These are phyloP conservation scores for Rhodotorula sp. DNA, from an alignment of 1,284 basidiomycete species.

Conservation along the genomic window DNA sequence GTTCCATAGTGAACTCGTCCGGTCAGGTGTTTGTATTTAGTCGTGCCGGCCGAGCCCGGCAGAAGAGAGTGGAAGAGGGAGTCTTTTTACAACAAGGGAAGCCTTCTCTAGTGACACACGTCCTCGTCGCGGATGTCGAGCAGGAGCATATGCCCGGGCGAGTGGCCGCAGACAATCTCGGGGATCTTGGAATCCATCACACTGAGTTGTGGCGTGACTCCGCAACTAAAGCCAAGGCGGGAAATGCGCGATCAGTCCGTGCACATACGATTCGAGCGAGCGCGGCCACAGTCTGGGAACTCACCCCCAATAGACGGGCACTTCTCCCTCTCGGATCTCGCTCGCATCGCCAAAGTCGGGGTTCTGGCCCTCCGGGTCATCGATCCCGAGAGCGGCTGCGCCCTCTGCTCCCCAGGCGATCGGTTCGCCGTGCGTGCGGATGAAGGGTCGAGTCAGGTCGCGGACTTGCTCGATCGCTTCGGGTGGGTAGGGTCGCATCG, in stretches of 20 bases:
- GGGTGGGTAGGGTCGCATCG: conserved; percentile 46
- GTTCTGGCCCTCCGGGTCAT: conserved; percentile 33
- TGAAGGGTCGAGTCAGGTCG: conserved; percentile 43
- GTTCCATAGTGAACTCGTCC: too few relatives aligned
- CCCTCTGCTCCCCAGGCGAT: conserved; percentile 45
- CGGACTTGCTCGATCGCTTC: conserved; percentile 39
- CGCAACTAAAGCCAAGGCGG: neutral
- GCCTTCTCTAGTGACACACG: conserved; percentile 3
- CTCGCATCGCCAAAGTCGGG: conserved; percentile 44
- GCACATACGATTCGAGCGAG: neutral
- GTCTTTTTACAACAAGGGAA: too few relatives aligned
- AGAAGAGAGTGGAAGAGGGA: too few relatives aligned
- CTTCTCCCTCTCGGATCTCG: conserved; percentile 43
- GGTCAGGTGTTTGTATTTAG: too few relatives aligned
- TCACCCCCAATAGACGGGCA: conserved; percentile 47
- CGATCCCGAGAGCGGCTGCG: conserved; percentile 42
- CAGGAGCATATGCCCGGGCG: conserved; percentile 46
- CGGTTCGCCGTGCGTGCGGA: conserved; percentile 46
- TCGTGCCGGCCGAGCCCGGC: too few relatives aligned
- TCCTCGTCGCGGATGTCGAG: conserved; percentile 39
- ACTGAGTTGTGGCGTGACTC: conserved; percentile 40
- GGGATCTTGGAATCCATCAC: conserved; percentile 39
- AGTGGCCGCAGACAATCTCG: conserved; percentile 43
- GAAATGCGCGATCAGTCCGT: neutral
- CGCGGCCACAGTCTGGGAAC: neutral